Percentiles rank a stretch among this genome's conserved stretches.
These are phyloP conservation scores for Cornus kousa DNA, from an alignment of 148 eudicot genomes.

Conservation along the genomic window DNA sequence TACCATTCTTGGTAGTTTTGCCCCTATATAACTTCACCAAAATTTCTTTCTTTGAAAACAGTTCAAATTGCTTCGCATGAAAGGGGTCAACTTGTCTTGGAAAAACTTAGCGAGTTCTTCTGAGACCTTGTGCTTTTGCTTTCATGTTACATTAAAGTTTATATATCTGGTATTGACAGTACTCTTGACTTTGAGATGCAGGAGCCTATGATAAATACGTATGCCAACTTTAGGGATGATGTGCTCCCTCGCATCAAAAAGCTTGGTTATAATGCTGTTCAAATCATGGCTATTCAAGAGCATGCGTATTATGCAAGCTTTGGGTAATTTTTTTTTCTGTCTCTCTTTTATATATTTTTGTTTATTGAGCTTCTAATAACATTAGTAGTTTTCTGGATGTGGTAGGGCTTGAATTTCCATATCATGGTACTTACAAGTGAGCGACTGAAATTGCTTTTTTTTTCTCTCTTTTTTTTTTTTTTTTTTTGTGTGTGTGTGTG, in stretches of 20 bases:
- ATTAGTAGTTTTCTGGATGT: not conserved
- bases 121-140: not conserved
- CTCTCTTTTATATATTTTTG: conserved; percentile 5
- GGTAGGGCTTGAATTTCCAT: conserved; percentile 2
- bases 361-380: not conserved
- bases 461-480: no score
- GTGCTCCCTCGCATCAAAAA: conserved; percentile 93
- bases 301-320: conserved; percentile 98
- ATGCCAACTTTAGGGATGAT: conserved; percentile 92
- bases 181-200: conserved; percentile 38
- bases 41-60: not conserved
- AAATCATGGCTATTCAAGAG: conserved; percentile 99
- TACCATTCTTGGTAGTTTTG: not conserved
- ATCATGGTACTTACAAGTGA: not conserved
- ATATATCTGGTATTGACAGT: not conserved
- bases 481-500: no score
- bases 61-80: not conserved
- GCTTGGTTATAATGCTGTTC: conserved; percentile 97
- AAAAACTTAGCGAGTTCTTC: not conserved
- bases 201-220: conserved; percentile 90
- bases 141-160: not conserved
- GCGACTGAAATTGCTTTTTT: conserved; percentile 6
- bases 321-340: conserved; percentile 52
- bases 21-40: not conserved
- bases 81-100: not conserved